Evolutionary conservation across 805 yeast species (phyloP), one percentile per base, ranked within the genome.

Genomic region (Kuraishia ogatae): DNA sequence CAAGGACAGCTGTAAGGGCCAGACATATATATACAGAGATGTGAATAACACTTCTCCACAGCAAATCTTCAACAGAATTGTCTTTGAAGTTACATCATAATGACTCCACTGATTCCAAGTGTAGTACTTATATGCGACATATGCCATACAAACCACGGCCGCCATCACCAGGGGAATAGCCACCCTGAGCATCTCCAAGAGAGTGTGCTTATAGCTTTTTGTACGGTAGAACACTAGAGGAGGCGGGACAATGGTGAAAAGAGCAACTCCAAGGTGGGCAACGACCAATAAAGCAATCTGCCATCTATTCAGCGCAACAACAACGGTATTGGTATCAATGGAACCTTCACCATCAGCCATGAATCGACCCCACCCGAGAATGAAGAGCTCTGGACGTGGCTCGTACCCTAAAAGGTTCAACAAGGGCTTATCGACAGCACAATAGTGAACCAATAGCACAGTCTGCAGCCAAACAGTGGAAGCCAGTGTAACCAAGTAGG

Each of bases 1-100:
- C 50, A 60, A 57, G 57, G 21, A 57, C 26, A 47, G 53, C 11
- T 60, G 61, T 60, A 13, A 46, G 19, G 11, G 46, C 47, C 39
- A 52, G 15, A n/a, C 43, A 24, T 17, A 48, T 28, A 20, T 17
- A 21, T 21, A 23, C 20, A 20, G 50, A 7, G 24, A 48, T n/a
- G 24, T 22, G 49, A 20, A 46, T 35, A 21, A 23, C 29, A 48
- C 7, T 10, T 17, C 50, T 24, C 29, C 22, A 23, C 24, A 21
- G 10, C 20, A 17, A 17, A 21, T 21, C 20, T 5, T 21, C 24
- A 10, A 21, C 19, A 21, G 22, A 29, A 22, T 22, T 35, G 5
- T 2, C 5, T 5, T 17, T 22, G 50, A 48, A 3, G 50, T n/a
- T 20, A 23, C 49, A 20, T 19, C 49, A 20, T 13, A 10, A 46